Evolutionary conservation across 1,284 basidiomycete species (phyloP), one percentile per base, ranked within the genome.

Genomic region (Athelia sp.): DNA sequence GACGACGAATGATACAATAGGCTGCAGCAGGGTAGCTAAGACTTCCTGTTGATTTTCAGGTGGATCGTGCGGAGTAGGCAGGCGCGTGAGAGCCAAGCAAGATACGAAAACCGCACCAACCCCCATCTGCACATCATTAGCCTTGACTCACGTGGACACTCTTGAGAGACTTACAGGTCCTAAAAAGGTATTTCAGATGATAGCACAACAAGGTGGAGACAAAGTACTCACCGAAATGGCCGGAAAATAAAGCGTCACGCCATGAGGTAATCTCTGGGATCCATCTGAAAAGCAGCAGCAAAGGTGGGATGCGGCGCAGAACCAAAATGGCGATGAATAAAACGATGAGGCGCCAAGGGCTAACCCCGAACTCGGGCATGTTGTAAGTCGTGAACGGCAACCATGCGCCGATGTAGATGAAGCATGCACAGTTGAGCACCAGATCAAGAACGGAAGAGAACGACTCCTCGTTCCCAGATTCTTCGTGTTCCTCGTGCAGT

Each of bases 361-460:
- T 75, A 47, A 96, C 79, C 0, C 84, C 84, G 15, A 92, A 67
- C 9, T 73, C 73, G 0, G 76, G 71, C 21, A 74, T 69, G 54
- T 82, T 78, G 67, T 88, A 95, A 8, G 76, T 63, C 8, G 73
- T 59, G 64, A 95, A 95, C 0, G 91, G 90, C 36, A 94, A 73
- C 87, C 87, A 90, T 3, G 93, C 91, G 26, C 92, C 93, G 50
- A 95, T 91, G 66, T 93, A 95, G 52, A 96, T 80, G 71, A 95
- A 96, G 58, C 86, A 87, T 13, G 78, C 85, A 59, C 87, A 90
- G 63, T 95, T 95, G 60, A 95, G 79, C 36, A 88, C 68, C 42
- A 87, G 74, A 55, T 97, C 93, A 57, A 98, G 86, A 47, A 97
- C 90, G 40, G 90, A 87, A 18, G 91, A 87, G 64, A 98, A 98